Evolutionary conservation across 2,329 filamentous ascomycete genomes (phyloP).

Genomic region (Botrytis squamosa): DNA sequence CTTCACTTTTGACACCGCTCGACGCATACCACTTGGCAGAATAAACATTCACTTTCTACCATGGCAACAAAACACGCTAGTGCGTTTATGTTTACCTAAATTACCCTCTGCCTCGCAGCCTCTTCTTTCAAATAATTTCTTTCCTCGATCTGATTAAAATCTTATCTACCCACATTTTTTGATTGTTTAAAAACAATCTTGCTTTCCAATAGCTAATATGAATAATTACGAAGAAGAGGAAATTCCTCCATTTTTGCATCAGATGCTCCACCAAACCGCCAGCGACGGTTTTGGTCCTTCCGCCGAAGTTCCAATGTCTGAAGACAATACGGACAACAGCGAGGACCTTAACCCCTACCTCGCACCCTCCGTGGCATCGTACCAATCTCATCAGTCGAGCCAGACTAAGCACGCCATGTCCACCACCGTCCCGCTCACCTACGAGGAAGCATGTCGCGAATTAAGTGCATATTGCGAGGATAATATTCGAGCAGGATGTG

Average conservation of each 20-base stretch:
- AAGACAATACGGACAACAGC: neutral
- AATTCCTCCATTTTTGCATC: neutral
- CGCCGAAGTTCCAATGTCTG: neutral
- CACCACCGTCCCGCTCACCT: neutral
- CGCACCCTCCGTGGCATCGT: neutral
- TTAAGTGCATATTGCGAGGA: neutral
- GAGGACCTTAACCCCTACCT: neutral
- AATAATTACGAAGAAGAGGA: slow-evolving; percentile 3
- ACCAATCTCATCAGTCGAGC: neutral
- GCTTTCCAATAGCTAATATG: slow-evolving; percentile 4
- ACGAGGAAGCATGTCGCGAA: neutral
- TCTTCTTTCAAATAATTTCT: neutral
- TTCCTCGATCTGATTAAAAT: neutral
- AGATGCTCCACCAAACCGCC: neutral
- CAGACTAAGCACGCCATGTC: neutral
- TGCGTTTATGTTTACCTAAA: slow-evolving; percentile 1
- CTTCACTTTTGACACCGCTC: neutral
- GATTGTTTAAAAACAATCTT: neutral
- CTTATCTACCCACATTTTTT: neutral
- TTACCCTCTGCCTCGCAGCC: neutral
- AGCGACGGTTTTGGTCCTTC: neutral
- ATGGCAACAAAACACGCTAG: neutral
- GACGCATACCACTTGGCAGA: neutral
- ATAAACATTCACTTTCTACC: neutral
- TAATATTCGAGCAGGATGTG: no score